Percentiles rank a stretch among this genome's conserved stretches.
These are phyloP conservation scores for Phytophthora colocasiae DNA, from an alignment of 352 stramenopile species.

Conservation along the genomic window DNA sequence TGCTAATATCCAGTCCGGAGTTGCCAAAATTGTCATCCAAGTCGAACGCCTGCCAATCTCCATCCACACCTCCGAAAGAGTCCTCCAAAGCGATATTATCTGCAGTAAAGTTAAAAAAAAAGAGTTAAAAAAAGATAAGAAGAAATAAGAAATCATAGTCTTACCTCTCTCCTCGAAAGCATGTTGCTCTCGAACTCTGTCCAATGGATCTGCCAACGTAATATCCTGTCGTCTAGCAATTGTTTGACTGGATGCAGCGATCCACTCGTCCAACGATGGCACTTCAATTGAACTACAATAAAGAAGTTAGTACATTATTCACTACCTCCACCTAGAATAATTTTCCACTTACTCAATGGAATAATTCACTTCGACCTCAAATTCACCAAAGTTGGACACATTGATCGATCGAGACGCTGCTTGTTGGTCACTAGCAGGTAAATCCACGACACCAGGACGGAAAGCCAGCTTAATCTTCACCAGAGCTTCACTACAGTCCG, in stretches of 20 bases:
- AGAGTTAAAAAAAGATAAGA: too few relatives aligned
- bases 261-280: slow-evolving; percentile 85
- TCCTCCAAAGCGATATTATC: slow-evolving; percentile 77
- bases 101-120: slow-evolving; percentile 17
- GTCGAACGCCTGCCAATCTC: slow-evolving; percentile 87
- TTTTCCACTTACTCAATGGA: slow-evolving; percentile 74
- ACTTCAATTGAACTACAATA: slow-evolving; percentile 57
- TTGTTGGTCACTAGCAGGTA: slow-evolving; percentile 71
- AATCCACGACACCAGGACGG: slow-evolving; percentile 80
- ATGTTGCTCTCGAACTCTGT: slow-evolving; percentile 56
- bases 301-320: slow-evolving; percentile 8
- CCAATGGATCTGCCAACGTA: slow-evolving; percentile 75
- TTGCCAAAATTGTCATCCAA: slow-evolving; percentile 70
- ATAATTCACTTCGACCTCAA: slow-evolving; percentile 86
- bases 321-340: not conserved
- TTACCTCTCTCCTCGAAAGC: slow-evolving; percentile 44
- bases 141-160: too few relatives aligned
- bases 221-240: slow-evolving; percentile 85
- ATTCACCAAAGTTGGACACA: slow-evolving; percentile 86
- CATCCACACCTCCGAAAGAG: slow-evolving; percentile 70
- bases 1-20: slow-evolving; percentile 64
- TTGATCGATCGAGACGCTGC: slow-evolving; percentile 83
- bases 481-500: slow-evolving; percentile 98
- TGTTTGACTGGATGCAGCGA: slow-evolving; percentile 79
- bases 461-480: slow-evolving; percentile 99